These are phyloP conservation scores for Globisporangium camurandrum DNA, from an alignment of 352 stramenopile genomes.

Conservation along the genomic window DNA sequence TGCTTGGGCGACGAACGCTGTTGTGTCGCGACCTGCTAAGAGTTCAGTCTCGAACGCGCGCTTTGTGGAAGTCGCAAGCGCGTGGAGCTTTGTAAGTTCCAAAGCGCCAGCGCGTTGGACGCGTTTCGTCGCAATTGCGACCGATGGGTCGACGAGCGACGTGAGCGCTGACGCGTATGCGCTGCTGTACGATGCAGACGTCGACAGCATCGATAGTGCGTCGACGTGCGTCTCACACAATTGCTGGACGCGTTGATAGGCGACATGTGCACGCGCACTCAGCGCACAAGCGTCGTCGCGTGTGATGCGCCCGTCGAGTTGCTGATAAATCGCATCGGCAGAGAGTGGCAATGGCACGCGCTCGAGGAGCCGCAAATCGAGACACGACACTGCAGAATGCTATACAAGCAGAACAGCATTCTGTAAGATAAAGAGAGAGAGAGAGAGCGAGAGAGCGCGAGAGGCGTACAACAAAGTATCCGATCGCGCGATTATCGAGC, in stretches of 20 bases:
- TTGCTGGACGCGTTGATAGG: constrained; percentile 43
- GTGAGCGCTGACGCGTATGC: constrained; percentile 52
- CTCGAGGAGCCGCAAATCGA: constrained; percentile 59
- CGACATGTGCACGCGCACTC: constrained; percentile 36
- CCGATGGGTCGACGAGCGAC: constrained; percentile 54
- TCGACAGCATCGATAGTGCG: constrained; percentile 70
- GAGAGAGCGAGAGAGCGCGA: neutral
- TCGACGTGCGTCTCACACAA: constrained; percentile 69
- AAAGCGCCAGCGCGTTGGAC: constrained; percentile 36
- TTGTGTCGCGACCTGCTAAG: constrained; percentile 53
- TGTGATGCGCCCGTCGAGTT: constrained; percentile 65
- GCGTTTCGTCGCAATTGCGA: constrained; percentile 46
- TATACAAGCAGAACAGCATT: too few relatives aligned
- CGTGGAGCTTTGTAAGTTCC: constrained; percentile 51
- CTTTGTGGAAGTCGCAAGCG: constrained; percentile 45
- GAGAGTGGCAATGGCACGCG: constrained; percentile 66
- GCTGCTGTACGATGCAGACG: constrained; percentile 56
- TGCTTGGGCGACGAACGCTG: constrained; percentile 56
- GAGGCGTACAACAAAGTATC: constrained; percentile 24
- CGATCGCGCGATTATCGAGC: constrained; percentile 32
- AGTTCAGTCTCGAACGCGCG: constrained; percentile 54
- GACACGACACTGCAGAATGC: too few relatives aligned
- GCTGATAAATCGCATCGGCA: constrained; percentile 46
- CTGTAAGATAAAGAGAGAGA: too few relatives aligned
- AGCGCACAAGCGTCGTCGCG: constrained; percentile 48